Evolutionary conservation across 2,329 filamentous ascomycete genomes (phyloP).

Genomic region (Dissoconium aciculare): DNA sequence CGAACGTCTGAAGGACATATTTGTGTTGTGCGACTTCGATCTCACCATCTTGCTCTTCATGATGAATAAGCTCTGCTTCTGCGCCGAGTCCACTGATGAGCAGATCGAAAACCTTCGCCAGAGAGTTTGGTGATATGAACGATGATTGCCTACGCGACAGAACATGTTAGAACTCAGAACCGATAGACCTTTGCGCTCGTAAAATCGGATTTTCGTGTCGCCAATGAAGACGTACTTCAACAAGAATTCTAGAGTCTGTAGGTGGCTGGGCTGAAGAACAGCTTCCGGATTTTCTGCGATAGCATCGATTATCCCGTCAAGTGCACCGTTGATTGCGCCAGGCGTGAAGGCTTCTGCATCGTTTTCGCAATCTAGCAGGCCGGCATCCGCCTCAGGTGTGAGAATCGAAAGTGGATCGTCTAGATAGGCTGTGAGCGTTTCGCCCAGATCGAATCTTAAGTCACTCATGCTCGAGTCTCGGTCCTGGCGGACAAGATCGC

Average conservation of each 20-base stretch:
- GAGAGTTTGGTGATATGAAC: conserved; percentile 60
- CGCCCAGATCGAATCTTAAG: conserved; percentile 77
- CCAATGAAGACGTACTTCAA: conserved; percentile 99
- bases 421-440: conserved; percentile 92
- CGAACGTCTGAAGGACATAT: conserved; percentile 81
- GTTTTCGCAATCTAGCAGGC: conserved; percentile 81
- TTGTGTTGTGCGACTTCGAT: conserved; percentile 56
- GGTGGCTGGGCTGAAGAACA: conserved; percentile 59
- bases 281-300: conserved; percentile 85
- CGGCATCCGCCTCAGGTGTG: conserved; percentile 70
- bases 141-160: conserved; percentile 73
- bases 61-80: conserved; percentile 71
- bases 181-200: no score
- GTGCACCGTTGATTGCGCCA: conserved; percentile 63
- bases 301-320: conserved; percentile 86
- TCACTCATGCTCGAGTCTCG: conserved; percentile 52
- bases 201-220: no score
- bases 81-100: conserved; percentile 57
- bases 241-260: conserved; percentile 89
- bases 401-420: conserved; percentile 73
- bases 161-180: no score
- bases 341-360: conserved; percentile 72
- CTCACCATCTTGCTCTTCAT: conserved; percentile 79
- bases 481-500: conserved; percentile 5
- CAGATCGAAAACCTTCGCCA: conserved; percentile 86